Conservation (phyloP, 352 stramenopile genomes). For the Globisporangium camurandrum region DNA sequence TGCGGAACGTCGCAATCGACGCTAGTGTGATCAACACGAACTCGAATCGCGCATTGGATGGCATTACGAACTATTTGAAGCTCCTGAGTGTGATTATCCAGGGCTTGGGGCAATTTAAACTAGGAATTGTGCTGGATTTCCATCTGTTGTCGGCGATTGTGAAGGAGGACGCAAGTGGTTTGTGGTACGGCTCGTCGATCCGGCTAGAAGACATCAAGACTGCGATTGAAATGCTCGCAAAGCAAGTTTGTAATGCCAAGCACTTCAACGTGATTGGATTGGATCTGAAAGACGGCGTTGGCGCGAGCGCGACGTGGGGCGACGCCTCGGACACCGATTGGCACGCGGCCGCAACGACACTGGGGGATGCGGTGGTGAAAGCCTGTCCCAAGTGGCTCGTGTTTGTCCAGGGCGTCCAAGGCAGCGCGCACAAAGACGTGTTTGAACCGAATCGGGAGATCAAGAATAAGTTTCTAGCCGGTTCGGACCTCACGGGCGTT, state of each 20-base stretch:
- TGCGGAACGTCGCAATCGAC: slow-evolving; percentile 58
- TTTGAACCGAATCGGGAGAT: slow-evolving; percentile 40
- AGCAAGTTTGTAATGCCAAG: slow-evolving; percentile 64
- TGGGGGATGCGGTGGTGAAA: slow-evolving; percentile 60
- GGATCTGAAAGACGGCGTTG: slow-evolving; percentile 70
- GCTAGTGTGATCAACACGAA: slow-evolving; percentile 76
- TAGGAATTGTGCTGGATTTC: slow-evolving; percentile 77
- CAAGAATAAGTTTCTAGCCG: slow-evolving; percentile 62
- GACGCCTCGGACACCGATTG: slow-evolving; percentile 74
- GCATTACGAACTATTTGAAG: slow-evolving; percentile 56
- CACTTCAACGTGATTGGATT: slow-evolving; percentile 85
- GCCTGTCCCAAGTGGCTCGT: slow-evolving; percentile 69
- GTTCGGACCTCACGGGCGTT: slow-evolving; percentile 57
- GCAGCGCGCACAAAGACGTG: slow-evolving; percentile 55
- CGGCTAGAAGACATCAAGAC: slow-evolving; percentile 65
- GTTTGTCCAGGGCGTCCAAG: slow-evolving; percentile 70
- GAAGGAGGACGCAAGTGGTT: slow-evolving; percentile 26
- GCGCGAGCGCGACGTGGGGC: slow-evolving; percentile 62
- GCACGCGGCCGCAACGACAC: slow-evolving; percentile 49
- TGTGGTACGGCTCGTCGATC: slow-evolving; percentile 79
- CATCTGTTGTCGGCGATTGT: slow-evolving; percentile 50
- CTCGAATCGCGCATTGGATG: slow-evolving; percentile 64
- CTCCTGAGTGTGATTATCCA: slow-evolving; percentile 53
- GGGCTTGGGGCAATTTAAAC: slow-evolving; percentile 65
- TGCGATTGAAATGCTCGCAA: slow-evolving; percentile 65